Conservation (phyloP, 495 filamentous ascomycete species). For the Neurospora sp. region DNA sequence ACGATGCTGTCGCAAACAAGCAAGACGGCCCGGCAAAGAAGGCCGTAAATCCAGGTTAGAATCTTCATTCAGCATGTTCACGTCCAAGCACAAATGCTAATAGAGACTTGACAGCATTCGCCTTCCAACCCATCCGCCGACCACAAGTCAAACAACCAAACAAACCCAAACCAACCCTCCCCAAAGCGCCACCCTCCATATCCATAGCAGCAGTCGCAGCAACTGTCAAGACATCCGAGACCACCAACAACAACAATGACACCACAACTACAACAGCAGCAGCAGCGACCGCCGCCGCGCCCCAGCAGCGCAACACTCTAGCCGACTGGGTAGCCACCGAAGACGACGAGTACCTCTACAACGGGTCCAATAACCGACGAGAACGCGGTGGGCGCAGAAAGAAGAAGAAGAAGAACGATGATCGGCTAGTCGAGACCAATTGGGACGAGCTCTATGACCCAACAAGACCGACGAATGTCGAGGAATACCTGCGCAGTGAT, state of each 20-base stretch:
- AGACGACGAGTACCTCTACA: constrained; percentile 51
- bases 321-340: constrained; percentile 73
- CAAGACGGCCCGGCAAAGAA: constrained; percentile 56
- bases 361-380: constrained; percentile 15
- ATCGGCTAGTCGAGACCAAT: constrained; percentile 51
- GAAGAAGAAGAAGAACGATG: constrained; percentile 68
- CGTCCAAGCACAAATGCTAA: neutral
- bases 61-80: neutral
- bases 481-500: constrained; percentile 78
- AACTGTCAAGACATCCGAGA: neutral
- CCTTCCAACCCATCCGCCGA: constrained; percentile 68
- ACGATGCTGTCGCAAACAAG: constrained; percentile 71
- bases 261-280: constrained; percentile 1
- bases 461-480: constrained; percentile 70
- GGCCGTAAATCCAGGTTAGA: constrained; percentile 64
- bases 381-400: constrained; percentile 63
- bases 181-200: constrained; percentile 22
- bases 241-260: neutral
- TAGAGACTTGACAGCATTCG: constrained; percentile 50
- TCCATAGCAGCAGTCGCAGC: constrained; percentile 7
- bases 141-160: constrained; percentile 62
- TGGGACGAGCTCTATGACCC: constrained; percentile 96
- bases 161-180: constrained; percentile 58
- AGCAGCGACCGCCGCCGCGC: constrained; percentile 12
- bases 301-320: constrained; percentile 59